Conservation (phyloP, 1,284 basidiomycete genomes). For the Peniophora sp. region DNA sequence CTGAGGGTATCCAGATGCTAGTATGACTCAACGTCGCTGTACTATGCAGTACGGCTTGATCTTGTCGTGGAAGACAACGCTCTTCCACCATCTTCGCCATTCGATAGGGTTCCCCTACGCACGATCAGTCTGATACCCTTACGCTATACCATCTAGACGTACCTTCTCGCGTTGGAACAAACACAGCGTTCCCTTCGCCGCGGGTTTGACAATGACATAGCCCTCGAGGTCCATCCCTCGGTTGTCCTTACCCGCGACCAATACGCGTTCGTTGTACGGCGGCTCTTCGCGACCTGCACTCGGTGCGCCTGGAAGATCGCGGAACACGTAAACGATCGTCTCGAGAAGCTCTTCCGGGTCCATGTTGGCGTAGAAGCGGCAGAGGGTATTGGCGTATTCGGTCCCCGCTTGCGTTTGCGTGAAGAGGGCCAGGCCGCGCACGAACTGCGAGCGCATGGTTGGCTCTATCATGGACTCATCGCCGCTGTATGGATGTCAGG, state of each 20-base stretch:
- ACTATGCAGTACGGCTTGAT: constrained; percentile 47
- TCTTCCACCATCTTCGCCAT: constrained; percentile 68
- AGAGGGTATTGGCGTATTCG: constrained; percentile 64
- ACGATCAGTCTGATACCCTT: neutral
- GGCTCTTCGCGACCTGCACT: constrained; percentile 29
- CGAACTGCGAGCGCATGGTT: constrained; percentile 44
- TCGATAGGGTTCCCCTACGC: constrained; percentile 64
- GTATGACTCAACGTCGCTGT: neutral
- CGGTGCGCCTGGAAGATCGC: constrained; percentile 35
- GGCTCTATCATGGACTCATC: constrained; percentile 35
- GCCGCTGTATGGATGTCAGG: neutral
- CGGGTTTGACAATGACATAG: constrained; percentile 59
- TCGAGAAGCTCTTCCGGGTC: constrained; percentile 42
- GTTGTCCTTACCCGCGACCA: constrained; percentile 31
- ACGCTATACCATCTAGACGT: neutral
- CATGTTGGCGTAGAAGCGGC: constrained; percentile 64
- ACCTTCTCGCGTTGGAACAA: neutral
- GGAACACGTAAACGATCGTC: constrained; percentile 45
- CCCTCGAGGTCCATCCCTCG: constrained; percentile 59
- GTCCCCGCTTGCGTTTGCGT: constrained; percentile 68
- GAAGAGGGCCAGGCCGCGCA: constrained; percentile 45
- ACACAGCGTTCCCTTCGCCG: constrained; percentile 17
- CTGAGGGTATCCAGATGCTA: too few relatives aligned
- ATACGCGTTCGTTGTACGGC: neutral
- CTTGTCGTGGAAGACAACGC: constrained; percentile 37